phyloP scores from a whole-genome alignment of 2,329 filamentous ascomycete species.

The Diaporthe sp. region DNA sequence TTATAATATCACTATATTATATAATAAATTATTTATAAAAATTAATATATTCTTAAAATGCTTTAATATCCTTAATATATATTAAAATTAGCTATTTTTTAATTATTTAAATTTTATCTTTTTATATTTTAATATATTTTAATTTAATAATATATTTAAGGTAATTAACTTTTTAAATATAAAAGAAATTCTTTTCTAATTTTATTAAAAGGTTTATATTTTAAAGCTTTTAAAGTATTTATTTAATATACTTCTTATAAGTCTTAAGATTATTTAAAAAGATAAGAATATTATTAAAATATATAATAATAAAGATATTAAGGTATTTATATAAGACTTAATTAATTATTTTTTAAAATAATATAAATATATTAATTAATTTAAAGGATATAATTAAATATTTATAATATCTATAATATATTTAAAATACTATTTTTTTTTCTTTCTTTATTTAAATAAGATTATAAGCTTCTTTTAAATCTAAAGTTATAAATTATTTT shows the following conservation, averaged over 20 bases:
- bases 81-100: not conserved
- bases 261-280: not conserved
- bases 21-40: not conserved
- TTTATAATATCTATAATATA: not conserved
- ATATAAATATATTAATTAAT: not conserved
- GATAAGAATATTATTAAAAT: not conserved
- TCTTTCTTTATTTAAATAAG: not conserved
- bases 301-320: not conserved
- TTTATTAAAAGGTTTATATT: not conserved
- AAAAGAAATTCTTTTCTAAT: not conserved
- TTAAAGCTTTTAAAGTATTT: not conserved
- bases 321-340: not conserved
- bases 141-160: not conserved
- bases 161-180: not conserved
- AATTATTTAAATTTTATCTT: not conserved
- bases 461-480: no score
- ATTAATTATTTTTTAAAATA: not conserved
- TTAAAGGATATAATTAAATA: not conserved
- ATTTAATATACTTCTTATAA: not conserved
- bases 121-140: not conserved
- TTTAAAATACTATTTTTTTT: constrained; percentile 14
- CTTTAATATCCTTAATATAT: not conserved
- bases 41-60: not conserved
- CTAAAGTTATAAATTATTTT: no score
- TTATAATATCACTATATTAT: not conserved